A percentile compares a stretch with the other conserved stretches of the same genome.
These are phyloP conservation scores for Wickerhamomyces tratensis DNA, from an alignment of 805 yeast species.

Conservation along the genomic window DNA sequence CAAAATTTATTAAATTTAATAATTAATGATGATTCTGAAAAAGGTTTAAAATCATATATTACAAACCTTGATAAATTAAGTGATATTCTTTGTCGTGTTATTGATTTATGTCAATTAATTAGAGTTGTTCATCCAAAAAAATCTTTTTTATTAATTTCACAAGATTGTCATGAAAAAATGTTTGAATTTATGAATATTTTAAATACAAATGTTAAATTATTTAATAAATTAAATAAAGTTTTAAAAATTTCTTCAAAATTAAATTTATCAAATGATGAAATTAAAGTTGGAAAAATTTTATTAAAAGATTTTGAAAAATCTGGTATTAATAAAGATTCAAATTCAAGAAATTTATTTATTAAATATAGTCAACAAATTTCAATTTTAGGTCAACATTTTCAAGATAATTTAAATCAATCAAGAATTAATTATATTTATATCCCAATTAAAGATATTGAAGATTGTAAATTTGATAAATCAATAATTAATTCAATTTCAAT, in stretches of 20 bases:
- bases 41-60: conserved; percentile 42
- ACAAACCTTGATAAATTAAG: conserved; percentile 72
- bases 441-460: conserved; percentile 11
- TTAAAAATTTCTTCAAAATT: conserved; percentile 25
- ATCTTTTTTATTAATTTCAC: conserved; percentile 70
- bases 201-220: conserved; percentile 74
- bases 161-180: conserved; percentile 77
- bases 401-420: conserved; percentile 18
- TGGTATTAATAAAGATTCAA: conserved; percentile 70
- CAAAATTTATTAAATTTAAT: conserved; percentile 50
- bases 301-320: conserved; percentile 83
- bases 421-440: conserved; percentile 11
- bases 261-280: conserved; percentile 60
- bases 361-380: conserved; percentile 74
- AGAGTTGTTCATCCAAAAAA: conserved; percentile 79
- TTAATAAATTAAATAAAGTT: conserved; percentile 46
- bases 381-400: conserved; percentile 68
- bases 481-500: conserved; percentile 18
- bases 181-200: conserved; percentile 90
- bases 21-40: conserved; percentile 31
- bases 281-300: conserved; percentile 71
- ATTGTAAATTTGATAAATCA: conserved; percentile 10
- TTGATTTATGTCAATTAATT: conserved; percentile 88
- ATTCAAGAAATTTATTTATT: conserved; percentile 61
- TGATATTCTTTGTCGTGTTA: conserved; percentile 84